Evolutionary conservation across 2,329 filamentous ascomycete species (phyloP).

Genomic region (Colletotrichum cordylinicola): DNA sequence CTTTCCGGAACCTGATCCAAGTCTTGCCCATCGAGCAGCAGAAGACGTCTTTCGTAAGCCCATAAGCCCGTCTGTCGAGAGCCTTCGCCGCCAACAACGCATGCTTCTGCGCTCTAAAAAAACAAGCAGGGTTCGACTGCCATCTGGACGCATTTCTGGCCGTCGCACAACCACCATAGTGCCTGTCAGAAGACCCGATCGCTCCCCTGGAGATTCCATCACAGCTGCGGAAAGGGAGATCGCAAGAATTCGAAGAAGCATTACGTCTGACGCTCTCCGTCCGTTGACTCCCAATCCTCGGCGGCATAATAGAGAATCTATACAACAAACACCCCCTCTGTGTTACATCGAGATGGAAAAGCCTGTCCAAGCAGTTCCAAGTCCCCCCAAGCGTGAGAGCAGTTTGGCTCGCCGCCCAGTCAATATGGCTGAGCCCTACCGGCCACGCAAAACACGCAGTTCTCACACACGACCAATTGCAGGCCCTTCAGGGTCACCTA

Average conservation of each 20-base stretch:
- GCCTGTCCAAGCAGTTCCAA: not conserved
- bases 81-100: slow-evolving; percentile 39
- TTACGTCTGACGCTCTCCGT: slow-evolving; percentile 6
- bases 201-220: not conserved
- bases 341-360: slow-evolving; percentile 1
- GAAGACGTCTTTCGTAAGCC: slow-evolving; percentile 36
- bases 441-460: not conserved
- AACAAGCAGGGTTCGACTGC: slow-evolving; percentile 39
- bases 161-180: not conserved
- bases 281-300: not conserved
- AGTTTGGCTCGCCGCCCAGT: not conserved
- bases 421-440: not conserved
- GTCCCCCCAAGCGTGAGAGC: not conserved
- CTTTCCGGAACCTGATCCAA: slow-evolving; percentile 8
- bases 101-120: slow-evolving; percentile 37
- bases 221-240: not conserved
- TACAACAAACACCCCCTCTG: not conserved
- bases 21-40: slow-evolving; percentile 32
- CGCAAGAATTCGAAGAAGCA: not conserved
- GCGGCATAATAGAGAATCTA: not conserved
- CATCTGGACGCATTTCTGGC: slow-evolving; percentile 2
- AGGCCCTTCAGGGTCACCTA: not conserved
- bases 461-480: not conserved
- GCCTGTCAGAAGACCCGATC: not conserved
- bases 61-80: slow-evolving; percentile 33